Base-by-base conservation (phyloP, 805 yeast species). In the Ogataea glucozyma region DNA sequence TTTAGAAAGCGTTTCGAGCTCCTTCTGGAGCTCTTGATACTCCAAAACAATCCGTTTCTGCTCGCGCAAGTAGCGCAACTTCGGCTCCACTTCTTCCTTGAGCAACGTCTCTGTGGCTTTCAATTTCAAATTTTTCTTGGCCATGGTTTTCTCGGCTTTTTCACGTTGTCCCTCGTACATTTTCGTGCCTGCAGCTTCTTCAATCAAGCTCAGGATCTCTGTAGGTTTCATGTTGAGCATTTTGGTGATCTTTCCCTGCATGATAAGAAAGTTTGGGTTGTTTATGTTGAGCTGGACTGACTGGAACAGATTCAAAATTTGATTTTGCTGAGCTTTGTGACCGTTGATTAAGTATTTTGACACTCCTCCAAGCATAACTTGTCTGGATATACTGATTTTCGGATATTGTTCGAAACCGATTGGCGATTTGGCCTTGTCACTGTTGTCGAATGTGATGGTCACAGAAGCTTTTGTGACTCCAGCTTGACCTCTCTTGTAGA, bases 191-290 rank as follows among this genome's bases (percentile, higher is more conserved):
- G 99, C 96, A 0, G 99, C 99, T 66, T 93, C 99, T 65, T 93
- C 99, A 41, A 93, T 88, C 53, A 93, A 73, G 4, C 96, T 83
- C 49, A 93, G 66, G 31, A 91, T 86, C 63, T 93, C 98, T 1
- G 79, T 70, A 1, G 99, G 95, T 56, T 87, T 88, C 98, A 93
- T 93, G 63, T 93, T 93, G 57, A 93, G 74, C 51, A 93, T 97
- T 63, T 93, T 91, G 24, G 99, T 95, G 67, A 95, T 93, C 61
- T 89, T 88, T 47, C 99, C 99, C 67, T 93, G 99, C 99, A 95
- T 93, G 58, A 93, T 93, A 54, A 93, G 74, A 66, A 93, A 93
- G 62, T 93, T 93, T 23, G 99, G 99, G 60, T 91, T 93, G 64
- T 93, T 93, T 63, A 93, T 91, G 60, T 93, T 93, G 49, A 93